A percentile compares a stretch with the other conserved stretches of the same genome.
phyloP scores from a whole-genome alignment of 2,329 filamentous ascomycete species.

The Aspergillus luchuensis region DNA sequence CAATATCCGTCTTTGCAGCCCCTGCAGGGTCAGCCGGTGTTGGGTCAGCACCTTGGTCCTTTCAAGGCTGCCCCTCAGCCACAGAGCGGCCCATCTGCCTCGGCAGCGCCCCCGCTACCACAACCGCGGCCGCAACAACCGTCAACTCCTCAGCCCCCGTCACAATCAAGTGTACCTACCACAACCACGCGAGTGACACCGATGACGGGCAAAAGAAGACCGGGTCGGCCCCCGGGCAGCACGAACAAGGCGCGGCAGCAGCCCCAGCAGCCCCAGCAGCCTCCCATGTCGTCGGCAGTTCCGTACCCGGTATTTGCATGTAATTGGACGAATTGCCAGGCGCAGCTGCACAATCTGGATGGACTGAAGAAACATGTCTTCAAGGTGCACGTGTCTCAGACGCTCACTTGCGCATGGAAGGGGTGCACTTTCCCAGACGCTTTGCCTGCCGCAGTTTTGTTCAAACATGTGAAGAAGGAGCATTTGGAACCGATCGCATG shows the following conservation, averaged over 20 bases:
- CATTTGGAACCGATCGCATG: slow-evolving; percentile 60
- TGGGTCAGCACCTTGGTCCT: neutral
- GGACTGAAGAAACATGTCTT: slow-evolving; percentile 61
- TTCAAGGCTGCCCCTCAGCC: neutral
- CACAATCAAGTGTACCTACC: slow-evolving; percentile 1
- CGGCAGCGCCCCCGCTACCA: neutral
- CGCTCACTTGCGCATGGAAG: slow-evolving; percentile 32
- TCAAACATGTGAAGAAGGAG: slow-evolving; percentile 52
- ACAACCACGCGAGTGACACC: slow-evolving; percentile 1
- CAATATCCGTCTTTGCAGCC: neutral
- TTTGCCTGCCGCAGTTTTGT: slow-evolving; percentile 44
- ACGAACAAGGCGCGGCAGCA: slow-evolving; percentile 19
- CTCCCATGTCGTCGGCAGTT: slow-evolving; percentile 18
- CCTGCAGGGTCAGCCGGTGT: neutral
- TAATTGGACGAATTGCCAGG: slow-evolving; percentile 58
- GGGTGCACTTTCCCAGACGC: slow-evolving; percentile 23
- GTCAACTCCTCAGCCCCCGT: neutral
- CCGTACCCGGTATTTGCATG: slow-evolving; percentile 55
- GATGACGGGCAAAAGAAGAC: slow-evolving; percentile 20
- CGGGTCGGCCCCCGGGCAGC: slow-evolving; percentile 24
- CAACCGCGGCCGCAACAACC: slow-evolving; percentile 2
- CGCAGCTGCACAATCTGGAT: slow-evolving; percentile 63
- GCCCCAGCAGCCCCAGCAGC: slow-evolving; percentile 10
- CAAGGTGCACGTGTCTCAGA: slow-evolving; percentile 53
- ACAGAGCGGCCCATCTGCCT: neutral